A percentile compares a stretch with the other conserved stretches of the same genome.
phyloP scores from a whole-genome alignment of 441 rosid genomes.

The Erodium moschatum region DNA sequence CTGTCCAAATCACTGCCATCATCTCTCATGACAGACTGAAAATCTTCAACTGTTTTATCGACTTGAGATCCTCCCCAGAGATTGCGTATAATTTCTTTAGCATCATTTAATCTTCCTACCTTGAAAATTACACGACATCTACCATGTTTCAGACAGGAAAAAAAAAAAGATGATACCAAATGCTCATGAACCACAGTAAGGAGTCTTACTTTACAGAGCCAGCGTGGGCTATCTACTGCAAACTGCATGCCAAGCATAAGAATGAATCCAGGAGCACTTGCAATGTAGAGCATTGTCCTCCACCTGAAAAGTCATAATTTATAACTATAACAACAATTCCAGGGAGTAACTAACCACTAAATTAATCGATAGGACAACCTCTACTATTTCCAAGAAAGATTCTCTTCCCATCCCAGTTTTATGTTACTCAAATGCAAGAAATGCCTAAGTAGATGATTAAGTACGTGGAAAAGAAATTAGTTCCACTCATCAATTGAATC shows the following conservation, averaged over 20 bases:
- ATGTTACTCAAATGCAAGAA: neutral
- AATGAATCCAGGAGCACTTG: slow-evolving; percentile 49
- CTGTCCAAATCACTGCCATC: slow-evolving; percentile 44
- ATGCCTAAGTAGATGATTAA: neutral
- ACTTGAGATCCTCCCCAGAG: slow-evolving; percentile 67
- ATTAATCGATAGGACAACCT: neutral
- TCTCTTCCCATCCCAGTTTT: neutral
- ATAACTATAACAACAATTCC: neutral
- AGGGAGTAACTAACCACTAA: neutral
- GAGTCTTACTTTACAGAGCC: slow-evolving; percentile 61
- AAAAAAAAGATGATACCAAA: slow-evolving; percentile 15
- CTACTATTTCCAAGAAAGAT: neutral
- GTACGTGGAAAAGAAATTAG: neutral
- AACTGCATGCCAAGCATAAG: slow-evolving; percentile 66
- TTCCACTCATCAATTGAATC: slow-evolving; percentile 10
- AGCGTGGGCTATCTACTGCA: slow-evolving; percentile 75
- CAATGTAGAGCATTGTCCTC: slow-evolving; percentile 59
- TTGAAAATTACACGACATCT: slow-evolving; percentile 18
- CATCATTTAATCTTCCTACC: slow-evolving; percentile 56
- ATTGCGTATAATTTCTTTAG: slow-evolving; percentile 40
- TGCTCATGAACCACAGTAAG: slow-evolving; percentile 9
- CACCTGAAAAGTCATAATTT: slow-evolving; percentile 44
- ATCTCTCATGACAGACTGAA: slow-evolving; percentile 44
- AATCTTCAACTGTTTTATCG: slow-evolving; percentile 44
- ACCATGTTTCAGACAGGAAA: slow-evolving; percentile 13